Evolutionary conservation across 495 filamentous ascomycete genomes (phyloP).

Genomic region (Neurospora sp.): DNA sequence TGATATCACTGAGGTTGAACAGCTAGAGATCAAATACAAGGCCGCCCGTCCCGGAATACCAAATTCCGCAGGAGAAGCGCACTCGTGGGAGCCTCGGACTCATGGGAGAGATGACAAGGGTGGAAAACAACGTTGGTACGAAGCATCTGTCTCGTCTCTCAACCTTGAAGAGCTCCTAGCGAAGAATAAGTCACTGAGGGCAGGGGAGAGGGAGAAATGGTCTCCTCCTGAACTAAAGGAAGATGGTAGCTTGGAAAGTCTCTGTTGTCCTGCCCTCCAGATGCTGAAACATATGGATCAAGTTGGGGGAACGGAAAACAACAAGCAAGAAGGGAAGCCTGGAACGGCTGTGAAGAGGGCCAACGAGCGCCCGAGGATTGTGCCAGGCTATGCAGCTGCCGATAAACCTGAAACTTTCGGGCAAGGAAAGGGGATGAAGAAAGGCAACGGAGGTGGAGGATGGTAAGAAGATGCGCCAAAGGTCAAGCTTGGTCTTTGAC

Average conservation of each 20-base stretch:
- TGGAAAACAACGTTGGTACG: conserved; percentile 28
- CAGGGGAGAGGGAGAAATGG: conserved; percentile 34
- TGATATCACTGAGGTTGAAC: conserved; percentile 33
- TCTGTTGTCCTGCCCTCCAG: conserved; percentile 21
- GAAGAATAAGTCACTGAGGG: conserved; percentile 25
- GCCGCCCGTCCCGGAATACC: not conserved
- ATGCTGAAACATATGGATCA: conserved; percentile 28
- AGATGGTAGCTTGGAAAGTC: conserved; percentile 9
- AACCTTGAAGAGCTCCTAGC: conserved; percentile 17
- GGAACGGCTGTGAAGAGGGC: not conserved
- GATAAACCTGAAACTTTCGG: not conserved
- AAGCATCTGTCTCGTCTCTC: conserved; percentile 26
- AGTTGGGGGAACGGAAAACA: conserved; percentile 22
- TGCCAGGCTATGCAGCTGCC: not conserved
- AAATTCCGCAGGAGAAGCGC: not conserved
- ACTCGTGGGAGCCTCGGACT: not conserved
- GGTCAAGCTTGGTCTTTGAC: not conserved
- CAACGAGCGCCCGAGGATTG: not conserved
- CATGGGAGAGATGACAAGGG: conserved; percentile 3
- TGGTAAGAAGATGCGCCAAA: not conserved
- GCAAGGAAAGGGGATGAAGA: not conserved
- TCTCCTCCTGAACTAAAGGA: conserved; percentile 12
- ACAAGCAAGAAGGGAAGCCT: conserved; percentile 7
- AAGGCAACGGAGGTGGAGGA: not conserved
- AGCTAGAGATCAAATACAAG: conserved; percentile 13